Percentiles rank a stretch among this genome's conserved stretches.
These are phyloP conservation scores for Mollisia scopiformis DNA, from an alignment of 2,329 filamentous ascomycete genomes.

Conservation along the genomic window DNA sequence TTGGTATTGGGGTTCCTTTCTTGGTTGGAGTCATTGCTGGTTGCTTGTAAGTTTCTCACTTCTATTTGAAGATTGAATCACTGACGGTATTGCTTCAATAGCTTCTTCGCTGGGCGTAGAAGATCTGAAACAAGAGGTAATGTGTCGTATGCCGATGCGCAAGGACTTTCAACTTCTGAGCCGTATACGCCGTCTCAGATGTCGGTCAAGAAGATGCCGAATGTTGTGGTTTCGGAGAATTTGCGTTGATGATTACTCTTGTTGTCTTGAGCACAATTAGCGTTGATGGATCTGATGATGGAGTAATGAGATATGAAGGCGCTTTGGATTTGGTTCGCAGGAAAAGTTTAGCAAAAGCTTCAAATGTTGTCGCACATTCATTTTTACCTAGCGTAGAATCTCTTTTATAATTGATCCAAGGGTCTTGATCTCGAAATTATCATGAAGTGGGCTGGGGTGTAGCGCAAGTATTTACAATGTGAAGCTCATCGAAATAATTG, in stretches of 20 bases:
- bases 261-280: neutral
- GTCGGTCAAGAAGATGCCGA: neutral
- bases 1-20: constrained; percentile 48
- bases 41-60: constrained; percentile 22
- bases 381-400: too few relatives aligned
- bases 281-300: too few relatives aligned
- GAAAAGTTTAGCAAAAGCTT: too few relatives aligned
- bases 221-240: neutral
- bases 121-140: neutral
- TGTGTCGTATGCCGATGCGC: neutral
- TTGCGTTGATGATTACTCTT: neutral
- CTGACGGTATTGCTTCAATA: neutral
- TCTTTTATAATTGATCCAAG: too few relatives aligned
- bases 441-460: too few relatives aligned
- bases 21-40: constrained; percentile 37
- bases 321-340: too few relatives aligned
- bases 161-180: neutral
- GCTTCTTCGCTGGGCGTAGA: neutral
- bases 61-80: neutral
- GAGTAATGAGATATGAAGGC: too few relatives aligned
- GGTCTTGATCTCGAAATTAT: too few relatives aligned
- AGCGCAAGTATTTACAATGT: too few relatives aligned
- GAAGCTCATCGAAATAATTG: too few relatives aligned
- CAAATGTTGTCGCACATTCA: too few relatives aligned
- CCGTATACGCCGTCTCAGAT: neutral